phyloP scores from a whole-genome alignment of 2,329 filamentous ascomycete species.

The Orbilia oligospora region DNA sequence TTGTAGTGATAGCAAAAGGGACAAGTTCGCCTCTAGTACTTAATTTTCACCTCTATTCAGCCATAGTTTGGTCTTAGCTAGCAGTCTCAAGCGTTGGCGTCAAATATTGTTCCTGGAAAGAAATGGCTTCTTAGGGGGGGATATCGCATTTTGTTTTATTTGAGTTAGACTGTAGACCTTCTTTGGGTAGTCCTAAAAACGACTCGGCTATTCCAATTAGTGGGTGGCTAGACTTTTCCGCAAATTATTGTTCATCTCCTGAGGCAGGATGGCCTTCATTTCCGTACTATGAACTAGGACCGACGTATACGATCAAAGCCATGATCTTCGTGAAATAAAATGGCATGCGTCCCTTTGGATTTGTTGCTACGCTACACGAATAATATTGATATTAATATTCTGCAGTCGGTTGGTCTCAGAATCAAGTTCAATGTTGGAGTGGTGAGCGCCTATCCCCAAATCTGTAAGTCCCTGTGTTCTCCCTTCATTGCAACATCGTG shows the following conservation, averaged over 20 bases:
- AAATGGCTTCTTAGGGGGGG: not conserved
- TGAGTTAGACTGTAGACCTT: slow-evolving; percentile 1
- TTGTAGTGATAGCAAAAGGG: no score
- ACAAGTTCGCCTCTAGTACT: not conserved
- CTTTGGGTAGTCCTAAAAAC: not conserved
- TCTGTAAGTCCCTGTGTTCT: no score
- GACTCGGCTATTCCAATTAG: not conserved
- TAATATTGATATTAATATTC: not conserved
- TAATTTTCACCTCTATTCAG: not conserved
- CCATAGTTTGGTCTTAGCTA: not conserved
- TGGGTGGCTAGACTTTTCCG: not conserved
- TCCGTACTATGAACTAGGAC: not conserved
- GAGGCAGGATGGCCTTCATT: slow-evolving; percentile 1
- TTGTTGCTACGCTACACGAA: not conserved
- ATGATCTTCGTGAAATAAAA: not conserved
- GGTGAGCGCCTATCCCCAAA: not conserved
- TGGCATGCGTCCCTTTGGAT: not conserved
- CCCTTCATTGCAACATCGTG: not conserved
- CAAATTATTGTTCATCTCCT: slow-evolving; percentile 1
- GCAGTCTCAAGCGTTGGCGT: not conserved
- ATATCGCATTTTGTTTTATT: slow-evolving; percentile 13
- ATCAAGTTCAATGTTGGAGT: not conserved
- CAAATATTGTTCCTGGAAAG: not conserved
- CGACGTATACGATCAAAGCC: not conserved
- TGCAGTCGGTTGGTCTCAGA: not conserved